Conservation (phyloP, 2,329 filamentous ascomycete species). For the Orbilia brochopaga region DNA sequence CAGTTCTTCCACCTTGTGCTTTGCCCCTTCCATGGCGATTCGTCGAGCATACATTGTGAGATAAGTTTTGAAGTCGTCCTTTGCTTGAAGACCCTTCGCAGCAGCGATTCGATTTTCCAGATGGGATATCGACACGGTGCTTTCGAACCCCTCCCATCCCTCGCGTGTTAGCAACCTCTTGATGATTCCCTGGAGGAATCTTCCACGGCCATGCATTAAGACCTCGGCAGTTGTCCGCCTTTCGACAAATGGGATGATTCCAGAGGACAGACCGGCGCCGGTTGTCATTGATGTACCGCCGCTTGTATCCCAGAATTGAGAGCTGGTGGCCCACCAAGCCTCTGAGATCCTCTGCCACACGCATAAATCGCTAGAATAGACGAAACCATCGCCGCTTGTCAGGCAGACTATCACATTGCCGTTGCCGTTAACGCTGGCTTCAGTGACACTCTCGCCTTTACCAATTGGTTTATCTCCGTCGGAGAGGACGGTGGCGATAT, state of each 20-base stretch:
- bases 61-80: conserved; percentile 91
- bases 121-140: conserved; percentile 88
- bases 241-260: conserved; percentile 90
- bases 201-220: conserved; percentile 86
- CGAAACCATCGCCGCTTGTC: conserved; percentile 92
- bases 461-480: conserved; percentile 68
- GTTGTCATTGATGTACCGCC: conserved; percentile 71
- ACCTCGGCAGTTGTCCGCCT: conserved; percentile 94
- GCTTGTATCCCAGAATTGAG: conserved; percentile 94
- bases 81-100: conserved; percentile 79
- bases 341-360: conserved; percentile 96
- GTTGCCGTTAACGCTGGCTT: conserved; percentile 85
- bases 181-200: conserved; percentile 87
- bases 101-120: conserved; percentile 93
- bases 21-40: conserved; percentile 84
- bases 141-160: conserved; percentile 90
- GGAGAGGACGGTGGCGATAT: conserved; percentile 80
- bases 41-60: conserved; percentile 98
- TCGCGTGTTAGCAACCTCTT: conserved; percentile 86
- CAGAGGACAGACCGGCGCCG: conserved; percentile 73
- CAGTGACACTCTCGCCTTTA: conserved; percentile 79
- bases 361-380: conserved; percentile 83
- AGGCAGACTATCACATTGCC: conserved; percentile 88
- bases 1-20: conserved; percentile 89
- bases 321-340: conserved; percentile 96